A percentile compares a stretch with the other conserved stretches of the same genome.
These are phyloP conservation scores for Paramecium pentaurelia DNA, from an alignment of 73 alveolate genomes.

Conservation along the genomic window DNA sequence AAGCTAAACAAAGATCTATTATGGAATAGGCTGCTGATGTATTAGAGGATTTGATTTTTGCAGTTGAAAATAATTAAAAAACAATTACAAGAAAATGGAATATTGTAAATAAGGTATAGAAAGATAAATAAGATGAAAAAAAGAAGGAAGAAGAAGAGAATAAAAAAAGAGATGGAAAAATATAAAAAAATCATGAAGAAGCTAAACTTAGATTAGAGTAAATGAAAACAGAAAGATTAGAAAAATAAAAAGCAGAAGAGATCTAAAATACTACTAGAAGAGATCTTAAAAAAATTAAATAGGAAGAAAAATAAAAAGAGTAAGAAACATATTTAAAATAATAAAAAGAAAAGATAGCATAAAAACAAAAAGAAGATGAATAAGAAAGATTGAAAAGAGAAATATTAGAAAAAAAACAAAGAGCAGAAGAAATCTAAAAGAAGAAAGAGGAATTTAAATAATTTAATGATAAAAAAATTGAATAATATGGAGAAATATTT, in stretches of 20 bases:
- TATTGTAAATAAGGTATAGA: neutral
- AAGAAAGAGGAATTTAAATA: constrained; percentile 2
- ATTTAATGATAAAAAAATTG: constrained; percentile 5
- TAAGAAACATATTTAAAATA: neutral
- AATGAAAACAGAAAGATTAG: neutral
- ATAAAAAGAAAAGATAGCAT: neutral
- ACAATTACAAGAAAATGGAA: neutral
- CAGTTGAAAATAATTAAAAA: constrained; percentile 1
- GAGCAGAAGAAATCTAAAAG: neutral
- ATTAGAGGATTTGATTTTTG: neutral
- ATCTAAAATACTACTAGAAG: neutral
- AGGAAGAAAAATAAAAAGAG: neutral
- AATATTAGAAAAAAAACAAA: neutral
- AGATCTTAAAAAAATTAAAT: neutral
- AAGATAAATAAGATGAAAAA: neutral
- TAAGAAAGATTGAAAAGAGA: neutral
- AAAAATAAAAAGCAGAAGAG: neutral
- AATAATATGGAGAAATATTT: constrained; percentile 4
- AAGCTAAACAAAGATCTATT: neutral
- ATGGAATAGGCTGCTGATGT: constrained; percentile 19
- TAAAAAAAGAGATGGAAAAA: neutral
- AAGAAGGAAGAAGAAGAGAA: neutral
- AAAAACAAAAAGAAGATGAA: neutral
- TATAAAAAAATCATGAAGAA: neutral
- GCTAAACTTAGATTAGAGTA: neutral